Base-by-base conservation (phyloP, 2,329 filamentous ascomycete genomes). In the Xylariaceae sp. region DNA sequence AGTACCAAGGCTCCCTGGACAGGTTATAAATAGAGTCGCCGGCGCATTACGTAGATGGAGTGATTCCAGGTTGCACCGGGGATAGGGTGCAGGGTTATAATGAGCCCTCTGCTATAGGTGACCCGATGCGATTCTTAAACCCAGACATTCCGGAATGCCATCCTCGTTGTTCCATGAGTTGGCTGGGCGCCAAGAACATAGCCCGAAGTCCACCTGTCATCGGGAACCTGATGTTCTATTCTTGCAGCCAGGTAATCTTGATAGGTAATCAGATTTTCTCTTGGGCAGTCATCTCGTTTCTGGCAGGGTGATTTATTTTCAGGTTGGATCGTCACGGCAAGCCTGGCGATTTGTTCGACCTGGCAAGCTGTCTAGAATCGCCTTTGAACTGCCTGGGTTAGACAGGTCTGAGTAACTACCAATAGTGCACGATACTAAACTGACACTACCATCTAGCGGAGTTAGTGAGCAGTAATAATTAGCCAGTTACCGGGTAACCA, bases 21-120 rank as follows among this genome's bases (percentile, higher is more conserved):
- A 30, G 47, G 47, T 60, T 62, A 62, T 60, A 62, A 62, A 62
- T 62, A 62, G 60, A 62, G 51, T 59, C 15, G 23, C 48, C 60
- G 59, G 11, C 37, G 37, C 37, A 42, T 17, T 15, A 17, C 44
- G 44, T 17, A n/a, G 44, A 42, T 42, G 37, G 11, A 13, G 8
- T 42, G 37, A 9, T 13, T 42, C 37, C 37, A 42, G 37, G 37
- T 42, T 10, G 11, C 37, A 42, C 37, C 23, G 23, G 23, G 23
- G 23, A 30, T 42, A 42, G 37, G 37, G 9, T 13, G 8, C 11
- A 13, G 11, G 37, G 37, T 42, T 42, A 42, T 42, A 42, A 42
- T 42, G 37, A 42, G 37, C 37, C 9, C 37, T 30, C 23, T 13
- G 8, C 37, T 42, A 42, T 42, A 42, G 37, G 37, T 42, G 5